phyloP scores from a whole-genome alignment of 2,329 filamentous ascomycete genomes.

The Trichoderma breve region DNA sequence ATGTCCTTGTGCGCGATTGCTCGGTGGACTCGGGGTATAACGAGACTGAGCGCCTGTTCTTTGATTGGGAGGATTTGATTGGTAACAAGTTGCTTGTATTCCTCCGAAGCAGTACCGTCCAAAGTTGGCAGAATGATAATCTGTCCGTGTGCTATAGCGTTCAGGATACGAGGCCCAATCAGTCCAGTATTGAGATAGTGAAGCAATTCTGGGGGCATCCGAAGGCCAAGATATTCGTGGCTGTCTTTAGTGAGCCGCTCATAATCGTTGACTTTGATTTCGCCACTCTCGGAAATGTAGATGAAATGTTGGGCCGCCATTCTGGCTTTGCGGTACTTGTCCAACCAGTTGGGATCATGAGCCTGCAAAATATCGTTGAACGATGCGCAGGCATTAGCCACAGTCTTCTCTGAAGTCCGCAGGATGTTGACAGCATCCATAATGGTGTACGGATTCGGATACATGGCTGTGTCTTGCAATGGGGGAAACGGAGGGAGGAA shows the following conservation, averaged over 20 bases:
- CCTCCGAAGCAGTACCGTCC: constrained; percentile 74
- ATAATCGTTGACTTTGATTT: constrained; percentile 70
- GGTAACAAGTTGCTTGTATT: constrained; percentile 78
- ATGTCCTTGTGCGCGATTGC: constrained; percentile 81
- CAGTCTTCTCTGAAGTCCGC: constrained; percentile 63
- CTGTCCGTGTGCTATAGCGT: constrained; percentile 77
- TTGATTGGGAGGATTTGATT: constrained; percentile 71
- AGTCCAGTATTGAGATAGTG: constrained; percentile 84
- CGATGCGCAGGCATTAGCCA: constrained; percentile 70
- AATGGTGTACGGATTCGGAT: constrained; percentile 61
- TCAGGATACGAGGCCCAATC: constrained; percentile 74
- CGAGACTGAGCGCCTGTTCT: constrained; percentile 71
- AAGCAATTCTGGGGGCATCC: constrained; percentile 84
- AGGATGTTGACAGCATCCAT: constrained; percentile 77
- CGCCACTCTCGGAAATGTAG: constrained; percentile 73
- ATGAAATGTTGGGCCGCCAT: constrained; percentile 87
- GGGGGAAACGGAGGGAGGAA: constrained; percentile 79
- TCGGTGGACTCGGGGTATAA: constrained; percentile 76
- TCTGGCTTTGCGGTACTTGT: constrained; percentile 81
- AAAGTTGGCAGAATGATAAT: constrained; percentile 78
- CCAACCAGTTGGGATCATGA: constrained; percentile 72
- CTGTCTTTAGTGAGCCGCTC: constrained; percentile 77
- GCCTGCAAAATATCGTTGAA: constrained; percentile 76
- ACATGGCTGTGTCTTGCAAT: constrained; percentile 59
- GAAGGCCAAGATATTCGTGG: constrained; percentile 85